Evolutionary conservation across 2,329 filamentous ascomycete species (phyloP).

Genomic region (Diaporthe aspalathi): DNA sequence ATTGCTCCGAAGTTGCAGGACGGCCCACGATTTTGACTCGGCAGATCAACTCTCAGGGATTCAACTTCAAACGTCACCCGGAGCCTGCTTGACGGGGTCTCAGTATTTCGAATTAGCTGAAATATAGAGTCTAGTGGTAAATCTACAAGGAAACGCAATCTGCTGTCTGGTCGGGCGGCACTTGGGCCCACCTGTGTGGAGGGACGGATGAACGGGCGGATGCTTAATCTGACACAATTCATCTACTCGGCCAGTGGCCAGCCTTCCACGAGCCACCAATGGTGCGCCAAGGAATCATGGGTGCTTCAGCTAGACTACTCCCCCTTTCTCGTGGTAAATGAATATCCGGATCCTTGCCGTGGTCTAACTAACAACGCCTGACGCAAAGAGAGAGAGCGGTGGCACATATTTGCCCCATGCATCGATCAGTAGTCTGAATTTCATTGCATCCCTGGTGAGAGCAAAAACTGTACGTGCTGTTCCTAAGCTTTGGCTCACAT

Average conservation of each 20-base stretch:
- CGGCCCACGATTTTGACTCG: background rate
- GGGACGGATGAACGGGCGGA: constrained; percentile 1
- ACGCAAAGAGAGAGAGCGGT: too few species aligned
- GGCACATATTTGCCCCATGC: too few species aligned
- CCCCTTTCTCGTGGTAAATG: background rate
- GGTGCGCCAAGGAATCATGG: constrained; percentile 3
- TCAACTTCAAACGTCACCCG: background rate
- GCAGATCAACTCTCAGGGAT: background rate
- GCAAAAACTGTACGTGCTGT: background rate
- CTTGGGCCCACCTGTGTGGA: background rate
- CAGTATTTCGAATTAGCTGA: background rate
- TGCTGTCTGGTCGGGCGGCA: background rate
- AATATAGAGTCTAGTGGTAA: background rate
- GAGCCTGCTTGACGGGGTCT: background rate
- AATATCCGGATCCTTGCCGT: background rate
- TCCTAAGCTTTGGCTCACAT: background rate
- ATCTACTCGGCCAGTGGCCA: background rate
- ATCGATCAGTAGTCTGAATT: background rate
- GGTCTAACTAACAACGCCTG: background rate
- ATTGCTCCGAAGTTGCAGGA: constrained; percentile 4
- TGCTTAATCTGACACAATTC: constrained; percentile 7
- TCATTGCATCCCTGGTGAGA: too few species aligned
- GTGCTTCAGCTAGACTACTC: constrained; percentile 12
- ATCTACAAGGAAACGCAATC: background rate
- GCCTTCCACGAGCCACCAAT: background rate